Evolutionary conservation across 192 early-diverging fungal genomes (phyloP).

Genomic region (Backusella tuberculispora): DNA sequence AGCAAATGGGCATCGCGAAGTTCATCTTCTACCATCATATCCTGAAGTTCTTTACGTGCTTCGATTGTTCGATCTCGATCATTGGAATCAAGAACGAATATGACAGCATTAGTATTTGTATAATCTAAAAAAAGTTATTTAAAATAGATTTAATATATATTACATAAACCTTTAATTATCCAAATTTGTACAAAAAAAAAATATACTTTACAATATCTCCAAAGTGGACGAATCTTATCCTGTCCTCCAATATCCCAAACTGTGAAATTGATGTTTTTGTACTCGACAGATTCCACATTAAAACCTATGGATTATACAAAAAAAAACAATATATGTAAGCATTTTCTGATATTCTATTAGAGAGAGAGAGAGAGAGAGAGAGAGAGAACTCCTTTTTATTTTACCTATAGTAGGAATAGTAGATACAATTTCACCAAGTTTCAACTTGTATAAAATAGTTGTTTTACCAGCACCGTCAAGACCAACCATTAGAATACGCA

Average conservation of each 20-base stretch:
- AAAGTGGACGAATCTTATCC: slow-evolving; percentile 96
- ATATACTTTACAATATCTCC: slow-evolving; percentile 86
- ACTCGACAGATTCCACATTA: slow-evolving; percentile 97
- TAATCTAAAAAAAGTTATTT: slow-evolving; percentile 63
- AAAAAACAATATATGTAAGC: background rate
- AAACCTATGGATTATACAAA: slow-evolving; percentile 77
- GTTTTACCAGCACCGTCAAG: slow-evolving; percentile 95
- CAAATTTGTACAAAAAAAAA: background rate
- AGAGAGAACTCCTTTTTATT: slow-evolving; percentile 17
- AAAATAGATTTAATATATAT: background rate
- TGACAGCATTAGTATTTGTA: slow-evolving; percentile 95
- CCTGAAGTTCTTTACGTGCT: slow-evolving; percentile 91
- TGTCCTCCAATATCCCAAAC: slow-evolving; percentile 99
- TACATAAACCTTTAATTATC: background rate
- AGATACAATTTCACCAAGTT: slow-evolving; percentile 97
- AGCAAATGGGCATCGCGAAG: slow-evolving; percentile 87
- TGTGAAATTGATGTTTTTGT: slow-evolving; percentile 97
- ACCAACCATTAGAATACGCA: slow-evolving; percentile 95
- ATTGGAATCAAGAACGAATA: slow-evolving; percentile 96
- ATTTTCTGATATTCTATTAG: background rate
- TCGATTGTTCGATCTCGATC: slow-evolving; percentile 92
- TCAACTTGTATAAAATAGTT: slow-evolving; percentile 98
- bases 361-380: no score
- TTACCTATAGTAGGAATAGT: slow-evolving; percentile 98
- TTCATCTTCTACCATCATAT: slow-evolving; percentile 95